These are phyloP conservation scores for Chrysosporium keratinophilum DNA, from an alignment of 2,329 filamentous ascomycete species.

Conservation along the genomic window DNA sequence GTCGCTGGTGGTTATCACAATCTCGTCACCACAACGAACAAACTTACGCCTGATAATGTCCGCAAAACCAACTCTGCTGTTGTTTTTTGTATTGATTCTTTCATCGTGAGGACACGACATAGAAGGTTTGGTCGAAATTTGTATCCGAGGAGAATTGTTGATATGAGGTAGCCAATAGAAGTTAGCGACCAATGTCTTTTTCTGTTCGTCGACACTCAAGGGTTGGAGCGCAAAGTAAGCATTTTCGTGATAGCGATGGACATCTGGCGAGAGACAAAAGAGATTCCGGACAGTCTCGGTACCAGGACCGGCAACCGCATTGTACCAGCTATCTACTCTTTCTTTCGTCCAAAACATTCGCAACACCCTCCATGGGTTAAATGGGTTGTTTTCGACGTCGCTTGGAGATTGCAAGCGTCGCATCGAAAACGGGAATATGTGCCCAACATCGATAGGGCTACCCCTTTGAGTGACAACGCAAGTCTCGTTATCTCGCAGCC, in stretches of 20 bases:
- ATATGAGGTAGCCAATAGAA: slow-evolving; percentile 13
- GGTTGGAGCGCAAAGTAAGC: slow-evolving; percentile 12
- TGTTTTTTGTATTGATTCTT: not conserved
- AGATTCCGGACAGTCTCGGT: slow-evolving; percentile 12
- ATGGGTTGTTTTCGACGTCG: not conserved
- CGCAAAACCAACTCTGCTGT: not conserved
- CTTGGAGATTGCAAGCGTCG: not conserved
- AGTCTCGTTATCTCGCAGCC: no score
- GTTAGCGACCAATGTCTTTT: not conserved
- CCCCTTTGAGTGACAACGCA: no score
- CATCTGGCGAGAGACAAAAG: slow-evolving; percentile 10
- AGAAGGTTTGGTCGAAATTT: not conserved
- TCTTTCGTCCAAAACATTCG: slow-evolving; percentile 12
- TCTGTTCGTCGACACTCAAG: not conserved
- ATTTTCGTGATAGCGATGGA: slow-evolving; percentile 6
- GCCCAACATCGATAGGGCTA: no score
- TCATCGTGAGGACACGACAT: not conserved
- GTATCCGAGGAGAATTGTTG: not conserved
- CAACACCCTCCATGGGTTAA: slow-evolving; percentile 9
- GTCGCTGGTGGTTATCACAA: slow-evolving; percentile 1
- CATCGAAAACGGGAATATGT: no score
- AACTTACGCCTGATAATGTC: not conserved
- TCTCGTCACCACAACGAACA: slow-evolving; percentile 1
- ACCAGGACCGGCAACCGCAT: slow-evolving; percentile 3
- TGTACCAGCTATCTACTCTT: slow-evolving; percentile 8